These are phyloP conservation scores for Chalciporus sphaerocephalus DNA, from an alignment of 768 basidiomycete species.

Conservation along the genomic window DNA sequence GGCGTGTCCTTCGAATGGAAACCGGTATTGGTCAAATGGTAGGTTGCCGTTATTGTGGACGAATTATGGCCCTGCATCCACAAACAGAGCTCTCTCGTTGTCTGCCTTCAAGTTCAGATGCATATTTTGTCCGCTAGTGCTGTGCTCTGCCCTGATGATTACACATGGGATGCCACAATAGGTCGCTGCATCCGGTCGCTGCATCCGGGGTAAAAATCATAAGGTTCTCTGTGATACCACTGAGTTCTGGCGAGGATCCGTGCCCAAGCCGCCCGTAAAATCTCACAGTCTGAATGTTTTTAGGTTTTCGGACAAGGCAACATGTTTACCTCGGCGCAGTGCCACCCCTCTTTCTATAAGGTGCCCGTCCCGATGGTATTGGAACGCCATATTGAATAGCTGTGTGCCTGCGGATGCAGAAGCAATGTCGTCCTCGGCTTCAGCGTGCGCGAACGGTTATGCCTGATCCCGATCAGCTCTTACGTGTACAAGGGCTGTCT, in stretches of 20 bases:
- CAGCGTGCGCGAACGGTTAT: slow-evolving; percentile 40
- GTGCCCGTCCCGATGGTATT: slow-evolving; percentile 21
- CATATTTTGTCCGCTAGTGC: not conserved
- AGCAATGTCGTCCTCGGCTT: not conserved
- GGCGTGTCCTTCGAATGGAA: slow-evolving; percentile 5
- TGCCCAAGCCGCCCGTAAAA: not conserved
- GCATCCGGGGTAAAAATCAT: not conserved
- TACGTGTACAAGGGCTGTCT: slow-evolving; percentile 38
- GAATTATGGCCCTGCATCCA: not conserved
- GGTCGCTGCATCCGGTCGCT: slow-evolving; percentile 3
- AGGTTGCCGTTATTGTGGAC: not conserved
- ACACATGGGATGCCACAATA: slow-evolving; percentile 4
- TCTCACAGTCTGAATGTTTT: not conserved
- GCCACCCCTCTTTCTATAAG: not conserved
- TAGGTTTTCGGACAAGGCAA: slow-evolving; percentile 14
- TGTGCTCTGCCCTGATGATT: slow-evolving; percentile 6
- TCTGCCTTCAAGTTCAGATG: slow-evolving; percentile 8
- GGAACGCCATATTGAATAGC: not conserved
- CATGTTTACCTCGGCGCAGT: slow-evolving; percentile 9
- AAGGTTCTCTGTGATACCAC: not conserved
- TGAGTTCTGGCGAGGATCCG: slow-evolving; percentile 11
- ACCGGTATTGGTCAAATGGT: slow-evolving; percentile 19
- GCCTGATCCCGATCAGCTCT: slow-evolving; percentile 41
- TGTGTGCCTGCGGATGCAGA: slow-evolving; percentile 14
- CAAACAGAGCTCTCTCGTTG: slow-evolving; percentile 12